Evolutionary conservation across 495 filamentous ascomycete species (phyloP), one percentile per base, ranked within the genome.

Genomic region (Penicillium ucsense): DNA sequence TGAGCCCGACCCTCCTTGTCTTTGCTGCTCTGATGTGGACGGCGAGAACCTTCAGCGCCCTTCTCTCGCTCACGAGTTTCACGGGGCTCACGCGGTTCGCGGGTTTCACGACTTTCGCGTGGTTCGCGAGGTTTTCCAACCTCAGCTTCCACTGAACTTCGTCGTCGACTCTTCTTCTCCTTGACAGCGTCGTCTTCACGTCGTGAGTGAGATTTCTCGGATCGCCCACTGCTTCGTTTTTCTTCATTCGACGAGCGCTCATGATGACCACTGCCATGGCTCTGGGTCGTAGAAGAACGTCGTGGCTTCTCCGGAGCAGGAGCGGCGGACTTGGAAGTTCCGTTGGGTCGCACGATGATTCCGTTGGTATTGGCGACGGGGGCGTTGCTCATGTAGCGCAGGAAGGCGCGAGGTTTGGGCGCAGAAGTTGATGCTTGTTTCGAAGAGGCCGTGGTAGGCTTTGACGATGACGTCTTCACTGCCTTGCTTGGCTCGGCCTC

Each of bases 371-470:
- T 43, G 43, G 43, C 67, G 3, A 63, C 61, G 28, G 63, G 53
- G n/a, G 62, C 68, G 11, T 62, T 60, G n/a, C 55, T 64, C 61
- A 70, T 62, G 47, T 70, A 70, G 31, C 65, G 62, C 35, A 73
- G 50, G 55, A 71, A 68, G 11, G 60, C 59, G 41, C 31, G 59
- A 8, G 59, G 49, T 4, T 51, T 60, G 5, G 60, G 50, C 0
- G 49, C 42, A 4, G 66, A 52, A 9, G 62, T 35, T n/a, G 59
- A 53, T 4, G 46, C 45, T 41, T 56, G 53, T 33, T 59, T 65
- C 4, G 62, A 61, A 4, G 65, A 20, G 20, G 20, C 20, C 20
- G 20, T 20, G 20, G 20, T 20, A 20, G 20, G 20, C 20, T 20
- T 20, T 2, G 20, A 60, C n/a, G 63, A 55, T 10, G 56, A 53